These are phyloP conservation scores for Lophiostoma macrostomum DNA, from an alignment of 495 filamentous ascomycete genomes.

Conservation along the genomic window DNA sequence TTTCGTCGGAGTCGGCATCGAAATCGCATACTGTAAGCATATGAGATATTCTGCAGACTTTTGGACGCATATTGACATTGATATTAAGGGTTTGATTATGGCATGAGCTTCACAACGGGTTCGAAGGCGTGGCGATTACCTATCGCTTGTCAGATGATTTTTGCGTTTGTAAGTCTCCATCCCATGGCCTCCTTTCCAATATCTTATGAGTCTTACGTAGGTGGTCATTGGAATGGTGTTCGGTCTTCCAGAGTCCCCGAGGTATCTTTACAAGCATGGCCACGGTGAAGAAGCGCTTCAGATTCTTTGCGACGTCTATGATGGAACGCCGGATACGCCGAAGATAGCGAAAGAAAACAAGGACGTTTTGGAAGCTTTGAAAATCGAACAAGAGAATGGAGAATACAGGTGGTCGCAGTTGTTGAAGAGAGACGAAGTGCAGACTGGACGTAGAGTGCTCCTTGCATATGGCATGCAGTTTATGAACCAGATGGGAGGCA, in stretches of 20 bases:
- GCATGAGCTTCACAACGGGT: conserved; percentile 34
- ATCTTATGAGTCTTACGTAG: no score
- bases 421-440: conserved; percentile 51
- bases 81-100: conserved; percentile 33
- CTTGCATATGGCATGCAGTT: conserved; percentile 49
- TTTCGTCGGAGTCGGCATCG: conserved; percentile 40
- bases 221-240: conserved; percentile 39
- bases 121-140: conserved; percentile 38
- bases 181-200: neutral
- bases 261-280: conserved; percentile 43
- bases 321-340: conserved; percentile 42
- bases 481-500: conserved; percentile 38
- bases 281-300: conserved; percentile 47
- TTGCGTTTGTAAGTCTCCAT: conserved; percentile 29
- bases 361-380: conserved; percentile 49
- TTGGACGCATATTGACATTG: no score
- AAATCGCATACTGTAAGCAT: conserved; percentile 34
- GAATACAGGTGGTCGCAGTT: conserved; percentile 45
- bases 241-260: conserved; percentile 37
- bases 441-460: conserved; percentile 51
- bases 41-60: no score
- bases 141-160: conserved; percentile 37
- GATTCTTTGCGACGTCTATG: conserved; percentile 51
- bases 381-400: conserved; percentile 47
- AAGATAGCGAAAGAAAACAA: conserved; percentile 46